Conservation (phyloP, 176 grass and related monocot genomes). For the Areca catechu region DNA sequence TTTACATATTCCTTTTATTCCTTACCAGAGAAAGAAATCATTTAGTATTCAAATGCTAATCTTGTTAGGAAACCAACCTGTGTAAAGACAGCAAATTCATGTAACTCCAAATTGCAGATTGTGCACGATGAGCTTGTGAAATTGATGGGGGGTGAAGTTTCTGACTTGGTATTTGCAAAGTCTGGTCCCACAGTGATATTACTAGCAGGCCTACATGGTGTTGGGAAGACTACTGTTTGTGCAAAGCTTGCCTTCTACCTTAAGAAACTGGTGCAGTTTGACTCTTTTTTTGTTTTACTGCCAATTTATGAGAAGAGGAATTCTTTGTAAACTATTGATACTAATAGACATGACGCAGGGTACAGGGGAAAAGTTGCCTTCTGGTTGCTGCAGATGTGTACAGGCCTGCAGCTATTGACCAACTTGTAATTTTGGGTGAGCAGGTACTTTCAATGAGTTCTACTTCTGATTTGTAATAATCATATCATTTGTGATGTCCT, state of each 20-base stretch:
- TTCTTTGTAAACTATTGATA: slow-evolving; percentile 20
- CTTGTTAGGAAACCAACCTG: too few species aligned
- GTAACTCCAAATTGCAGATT: slow-evolving; percentile 34
- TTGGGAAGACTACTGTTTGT: slow-evolving; percentile 95
- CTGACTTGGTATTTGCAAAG: slow-evolving; percentile 75
- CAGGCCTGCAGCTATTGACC: slow-evolving; percentile 97
- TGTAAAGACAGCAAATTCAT: background rate
- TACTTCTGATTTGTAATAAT: too few species aligned
- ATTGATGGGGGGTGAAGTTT: slow-evolving; percentile 87
- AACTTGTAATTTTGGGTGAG: slow-evolving; percentile 72
- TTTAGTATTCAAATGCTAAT: too few species aligned
- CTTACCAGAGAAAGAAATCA: too few species aligned
- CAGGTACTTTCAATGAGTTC: slow-evolving; percentile 35
- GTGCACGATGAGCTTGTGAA: slow-evolving; percentile 86
- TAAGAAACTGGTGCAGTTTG: slow-evolving; percentile 69
- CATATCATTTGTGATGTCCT: too few species aligned
- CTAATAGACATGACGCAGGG: slow-evolving; percentile 35
- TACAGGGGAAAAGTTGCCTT: slow-evolving; percentile 97
- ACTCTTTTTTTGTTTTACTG: slow-evolving; percentile 14
- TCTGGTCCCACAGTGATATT: slow-evolving; percentile 71
- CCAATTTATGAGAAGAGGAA: slow-evolving; percentile 7
- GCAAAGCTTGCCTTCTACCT: slow-evolving; percentile 88
- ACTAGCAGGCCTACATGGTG: slow-evolving; percentile 83
- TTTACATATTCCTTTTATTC: too few species aligned
- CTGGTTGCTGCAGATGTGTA: slow-evolving; percentile 92